Evolutionary conservation across 2,329 filamentous ascomycete genomes (phyloP).

Genomic region (Aspergillus eucalypticola): DNA sequence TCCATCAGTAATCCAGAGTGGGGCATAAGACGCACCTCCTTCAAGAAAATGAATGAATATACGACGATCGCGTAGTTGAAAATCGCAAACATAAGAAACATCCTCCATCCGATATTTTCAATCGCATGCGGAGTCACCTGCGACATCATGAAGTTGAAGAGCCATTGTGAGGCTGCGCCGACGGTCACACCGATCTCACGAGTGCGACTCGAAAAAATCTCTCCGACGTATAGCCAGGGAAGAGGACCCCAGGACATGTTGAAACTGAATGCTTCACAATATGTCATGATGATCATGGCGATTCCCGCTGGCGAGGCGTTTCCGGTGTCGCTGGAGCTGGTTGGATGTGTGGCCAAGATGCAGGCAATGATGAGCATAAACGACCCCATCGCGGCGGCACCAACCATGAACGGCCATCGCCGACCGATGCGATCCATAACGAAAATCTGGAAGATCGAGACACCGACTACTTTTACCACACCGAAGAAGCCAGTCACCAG

Average conservation of each 20-base stretch:
- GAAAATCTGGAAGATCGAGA: slow-evolving; percentile 50
- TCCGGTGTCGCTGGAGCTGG: slow-evolving; percentile 32
- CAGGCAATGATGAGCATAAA: slow-evolving; percentile 56
- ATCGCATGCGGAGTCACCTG: slow-evolving; percentile 46
- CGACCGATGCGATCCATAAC: slow-evolving; percentile 54
- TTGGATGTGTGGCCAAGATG: slow-evolving; percentile 51
- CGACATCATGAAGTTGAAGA: slow-evolving; percentile 45
- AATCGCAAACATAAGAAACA: slow-evolving; percentile 54
- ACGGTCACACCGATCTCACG: slow-evolving; percentile 38
- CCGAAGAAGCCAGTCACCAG: slow-evolving; percentile 57
- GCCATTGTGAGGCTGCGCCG: slow-evolving; percentile 40
- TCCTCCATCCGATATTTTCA: slow-evolving; percentile 51
- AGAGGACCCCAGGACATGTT: slow-evolving; percentile 44
- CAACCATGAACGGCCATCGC: slow-evolving; percentile 50
- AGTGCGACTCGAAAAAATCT: slow-evolving; percentile 40
- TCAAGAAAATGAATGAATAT: slow-evolving; percentile 48
- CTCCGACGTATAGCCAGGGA: slow-evolving; percentile 40
- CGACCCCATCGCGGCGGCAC: slow-evolving; percentile 52
- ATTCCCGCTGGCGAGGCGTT: slow-evolving; percentile 42
- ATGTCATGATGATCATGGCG: slow-evolving; percentile 54
- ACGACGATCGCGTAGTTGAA: slow-evolving; percentile 50
- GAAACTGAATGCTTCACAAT: slow-evolving; percentile 49
- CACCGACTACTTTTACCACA: slow-evolving; percentile 53
- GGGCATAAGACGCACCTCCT: slow-evolving; percentile 29
- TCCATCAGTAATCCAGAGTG: neutral